Conservation (phyloP, 1,284 basidiomycete species). For the Trametes pubescens region DNA sequence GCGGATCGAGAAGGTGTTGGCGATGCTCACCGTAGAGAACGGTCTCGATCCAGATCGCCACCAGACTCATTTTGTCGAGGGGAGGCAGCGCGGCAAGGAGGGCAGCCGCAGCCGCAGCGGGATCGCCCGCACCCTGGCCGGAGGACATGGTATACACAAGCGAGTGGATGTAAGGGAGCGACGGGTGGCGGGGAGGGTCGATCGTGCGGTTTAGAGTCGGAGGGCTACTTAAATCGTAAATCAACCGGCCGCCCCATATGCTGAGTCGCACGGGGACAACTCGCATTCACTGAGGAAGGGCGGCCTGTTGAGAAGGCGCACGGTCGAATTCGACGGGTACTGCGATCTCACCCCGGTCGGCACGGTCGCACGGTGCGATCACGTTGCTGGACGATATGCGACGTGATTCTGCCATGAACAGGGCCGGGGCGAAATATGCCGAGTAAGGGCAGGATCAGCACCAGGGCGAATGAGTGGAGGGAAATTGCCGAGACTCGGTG, state of each 20-base stretch:
- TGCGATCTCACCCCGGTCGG: background rate
- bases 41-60: conserved; percentile 19
- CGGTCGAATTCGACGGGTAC: background rate
- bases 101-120: conserved; percentile 12
- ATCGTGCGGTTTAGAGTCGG: background rate
- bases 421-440: background rate
- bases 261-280: background rate
- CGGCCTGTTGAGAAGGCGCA: background rate
- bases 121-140: background rate
- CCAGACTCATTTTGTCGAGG: conserved; percentile 15
- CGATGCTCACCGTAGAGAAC: conserved; percentile 15
- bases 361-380: background rate
- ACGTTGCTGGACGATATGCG: background rate
- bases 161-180: background rate
- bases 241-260: background rate
- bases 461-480: background rate
- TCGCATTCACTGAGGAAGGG: background rate
- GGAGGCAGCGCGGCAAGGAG: conserved; percentile 11
- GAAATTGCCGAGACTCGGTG: background rate
- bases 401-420: background rate
- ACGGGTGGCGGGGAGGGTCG: conserved; percentile 3
- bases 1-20: background rate
- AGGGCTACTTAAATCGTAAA: background rate
- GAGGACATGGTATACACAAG: conserved; percentile 6
- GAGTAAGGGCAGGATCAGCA: background rate